Percentiles rank a stretch among this genome's conserved stretches.
Conservation (phyloP, 2,329 filamentous ascomycete species). For the Fusarium mundagurra region DNA sequence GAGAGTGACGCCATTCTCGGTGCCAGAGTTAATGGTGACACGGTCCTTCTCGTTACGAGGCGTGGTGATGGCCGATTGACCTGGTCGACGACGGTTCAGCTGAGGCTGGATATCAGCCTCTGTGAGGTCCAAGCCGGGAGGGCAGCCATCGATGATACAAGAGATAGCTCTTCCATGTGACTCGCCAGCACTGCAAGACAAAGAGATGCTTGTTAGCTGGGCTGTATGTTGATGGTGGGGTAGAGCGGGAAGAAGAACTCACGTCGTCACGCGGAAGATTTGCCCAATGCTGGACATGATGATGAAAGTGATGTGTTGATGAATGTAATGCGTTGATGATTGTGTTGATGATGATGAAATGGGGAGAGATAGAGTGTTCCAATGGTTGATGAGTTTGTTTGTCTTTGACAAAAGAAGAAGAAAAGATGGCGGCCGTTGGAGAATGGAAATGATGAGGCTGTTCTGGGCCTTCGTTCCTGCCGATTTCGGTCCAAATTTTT, state of each 20-base stretch:
- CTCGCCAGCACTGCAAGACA: constrained; percentile 55
- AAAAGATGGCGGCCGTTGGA: constrained; percentile 35
- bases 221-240: not conserved
- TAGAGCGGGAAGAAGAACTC: constrained; percentile 47
- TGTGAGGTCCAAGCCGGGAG: constrained; percentile 85
- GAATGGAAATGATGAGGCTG: constrained; percentile 12
- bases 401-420: constrained; percentile 5
- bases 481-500: constrained; percentile 33
- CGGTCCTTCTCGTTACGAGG: constrained; percentile 92
- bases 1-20: constrained; percentile 87
- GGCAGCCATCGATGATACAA: constrained; percentile 93
- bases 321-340: constrained; percentile 7
- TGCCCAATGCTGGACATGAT: constrained; percentile 88
- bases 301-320: constrained; percentile 44
- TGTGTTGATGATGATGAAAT: not conserved
- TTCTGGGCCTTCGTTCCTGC: not conserved
- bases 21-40: constrained; percentile 92
- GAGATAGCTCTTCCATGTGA: constrained; percentile 93
- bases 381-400: not conserved
- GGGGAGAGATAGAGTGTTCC: not conserved
- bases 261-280: constrained; percentile 70
- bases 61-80: constrained; percentile 89
- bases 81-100: constrained; percentile 88
- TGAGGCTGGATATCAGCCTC: constrained; percentile 93
- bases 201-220: not conserved